A percentile compares a stretch with the other conserved stretches of the same genome.
Evolutionary conservation across 2,329 filamentous ascomycete species (phyloP).

Genomic region (Chrysoporthe cubensis): DNA sequence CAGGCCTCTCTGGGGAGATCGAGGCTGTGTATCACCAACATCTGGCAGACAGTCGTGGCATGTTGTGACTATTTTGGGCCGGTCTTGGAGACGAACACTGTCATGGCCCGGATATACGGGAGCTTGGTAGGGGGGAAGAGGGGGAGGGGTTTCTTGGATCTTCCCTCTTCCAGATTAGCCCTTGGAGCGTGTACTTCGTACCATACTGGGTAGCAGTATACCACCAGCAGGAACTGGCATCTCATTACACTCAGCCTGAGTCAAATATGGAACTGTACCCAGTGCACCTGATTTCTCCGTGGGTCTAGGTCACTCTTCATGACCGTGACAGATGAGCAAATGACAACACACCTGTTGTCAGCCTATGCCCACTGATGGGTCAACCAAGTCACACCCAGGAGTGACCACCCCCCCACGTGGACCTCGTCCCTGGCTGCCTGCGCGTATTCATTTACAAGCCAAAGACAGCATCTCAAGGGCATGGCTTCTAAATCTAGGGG

Average conservation of each 20-base stretch:
- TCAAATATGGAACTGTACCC: background rate
- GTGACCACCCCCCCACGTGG: constrained; percentile 1
- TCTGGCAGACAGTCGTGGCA: background rate
- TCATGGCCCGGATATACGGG: background rate
- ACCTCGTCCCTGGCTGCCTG: background rate
- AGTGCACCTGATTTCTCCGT: background rate
- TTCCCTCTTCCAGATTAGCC: background rate
- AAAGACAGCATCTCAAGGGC: background rate
- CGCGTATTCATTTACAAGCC: background rate
- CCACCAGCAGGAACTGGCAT: background rate
- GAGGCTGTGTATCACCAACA: background rate
- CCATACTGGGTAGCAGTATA: too few species aligned
- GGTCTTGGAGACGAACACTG: background rate
- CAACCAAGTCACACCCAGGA: background rate
- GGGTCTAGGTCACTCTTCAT: background rate
- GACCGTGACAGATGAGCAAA: background rate
- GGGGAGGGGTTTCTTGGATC: background rate
- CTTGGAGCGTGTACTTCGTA: background rate
- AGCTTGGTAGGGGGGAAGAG: background rate
- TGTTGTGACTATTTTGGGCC: background rate
- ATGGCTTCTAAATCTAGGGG: background rate
- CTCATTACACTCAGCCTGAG: background rate
- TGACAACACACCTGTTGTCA: background rate
- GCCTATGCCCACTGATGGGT: background rate
- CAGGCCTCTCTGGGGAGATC: background rate